Evolutionary conservation across 1,284 basidiomycete species (phyloP), one percentile per base, ranked within the genome.

Genomic region (Malassezia globosa): DNA sequence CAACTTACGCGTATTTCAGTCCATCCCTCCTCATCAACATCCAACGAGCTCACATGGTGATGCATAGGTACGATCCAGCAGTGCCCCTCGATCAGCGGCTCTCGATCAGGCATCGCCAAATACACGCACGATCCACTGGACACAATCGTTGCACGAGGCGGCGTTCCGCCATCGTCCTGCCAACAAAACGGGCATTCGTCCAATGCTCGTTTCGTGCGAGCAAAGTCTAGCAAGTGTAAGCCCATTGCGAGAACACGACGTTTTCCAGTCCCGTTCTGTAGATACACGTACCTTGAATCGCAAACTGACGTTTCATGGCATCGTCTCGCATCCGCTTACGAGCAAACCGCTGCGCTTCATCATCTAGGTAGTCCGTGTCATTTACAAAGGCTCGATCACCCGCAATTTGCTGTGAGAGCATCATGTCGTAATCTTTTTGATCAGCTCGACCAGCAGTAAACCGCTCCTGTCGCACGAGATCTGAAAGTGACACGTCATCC

Each of bases 21-120:
- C 94, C 94, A 99, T 31, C 90, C 85, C 64, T 97, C 92, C 58
- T 96, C 90, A 61, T 99, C 94, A 19, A 83, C 85, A 72, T 97
- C 94, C 2, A 99, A 77, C 75, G 83, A 84, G 47, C 81, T 84
- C 34, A 97, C 73, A 69, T 88, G 83, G 72, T 99, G 94, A 40
- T 69, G 64, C 37, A 95, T 85, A 0, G 94, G 94, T 1, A 95
- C 88, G 60, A 99, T 96, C 26, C 88, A 76, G 67, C 87, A 89
- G 67, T 99, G 94, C 0, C 87, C 87, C 1, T 81, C 77, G 0
- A 87, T 80, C 6, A 97, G 77, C 62, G 90, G 87, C 66, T 97
- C 89, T 25, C 77, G 80, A 22, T 81, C 74, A 1, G 90, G 89
- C 63, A 89, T 84, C 4, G 86, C 83, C 7, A 99, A 79, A 68